Conservation (phyloP, 2,329 filamentous ascomycete genomes). For the Tolypocladium sp. region DNA sequence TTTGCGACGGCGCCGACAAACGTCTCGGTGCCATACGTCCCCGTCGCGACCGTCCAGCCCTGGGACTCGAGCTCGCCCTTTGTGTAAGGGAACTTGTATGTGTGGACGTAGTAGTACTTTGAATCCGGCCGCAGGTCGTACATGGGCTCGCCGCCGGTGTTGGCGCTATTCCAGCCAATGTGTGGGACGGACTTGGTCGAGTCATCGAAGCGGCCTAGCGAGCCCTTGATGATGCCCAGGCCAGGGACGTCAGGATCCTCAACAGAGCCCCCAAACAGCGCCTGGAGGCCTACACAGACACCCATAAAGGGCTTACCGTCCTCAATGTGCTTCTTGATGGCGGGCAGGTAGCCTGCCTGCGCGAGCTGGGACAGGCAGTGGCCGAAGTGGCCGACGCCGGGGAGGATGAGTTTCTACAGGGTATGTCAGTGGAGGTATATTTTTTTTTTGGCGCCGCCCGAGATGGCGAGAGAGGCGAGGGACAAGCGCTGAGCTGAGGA, state of each 20-base stretch:
- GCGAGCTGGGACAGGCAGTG: constrained; percentile 85
- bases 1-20: constrained; percentile 87
- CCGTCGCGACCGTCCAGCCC: constrained; percentile 90
- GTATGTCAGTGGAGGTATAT: neutral
- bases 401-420: constrained; percentile 78
- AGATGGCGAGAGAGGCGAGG: neutral
- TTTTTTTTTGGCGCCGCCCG: neutral
- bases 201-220: constrained; percentile 69
- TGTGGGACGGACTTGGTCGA: constrained; percentile 85
- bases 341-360: constrained; percentile 72
- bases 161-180: constrained; percentile 96
- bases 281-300: constrained; percentile 91
- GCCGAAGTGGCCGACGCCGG: constrained; percentile 94
- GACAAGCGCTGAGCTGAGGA: neutral
- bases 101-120: constrained; percentile 99
- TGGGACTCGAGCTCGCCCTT: constrained; percentile 65
- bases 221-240: constrained; percentile 63
- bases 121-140: constrained; percentile 72
- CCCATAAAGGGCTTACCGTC: constrained; percentile 97
- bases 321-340: constrained; percentile 73
- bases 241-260: constrained; percentile 68
- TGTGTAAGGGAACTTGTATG: constrained; percentile 74
- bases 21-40: constrained; percentile 75
- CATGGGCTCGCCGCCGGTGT: constrained; percentile 47
- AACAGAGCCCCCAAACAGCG: constrained; percentile 75